phyloP scores from a whole-genome alignment of 2,329 filamentous ascomycete species.

The Fusarium chaquense region DNA sequence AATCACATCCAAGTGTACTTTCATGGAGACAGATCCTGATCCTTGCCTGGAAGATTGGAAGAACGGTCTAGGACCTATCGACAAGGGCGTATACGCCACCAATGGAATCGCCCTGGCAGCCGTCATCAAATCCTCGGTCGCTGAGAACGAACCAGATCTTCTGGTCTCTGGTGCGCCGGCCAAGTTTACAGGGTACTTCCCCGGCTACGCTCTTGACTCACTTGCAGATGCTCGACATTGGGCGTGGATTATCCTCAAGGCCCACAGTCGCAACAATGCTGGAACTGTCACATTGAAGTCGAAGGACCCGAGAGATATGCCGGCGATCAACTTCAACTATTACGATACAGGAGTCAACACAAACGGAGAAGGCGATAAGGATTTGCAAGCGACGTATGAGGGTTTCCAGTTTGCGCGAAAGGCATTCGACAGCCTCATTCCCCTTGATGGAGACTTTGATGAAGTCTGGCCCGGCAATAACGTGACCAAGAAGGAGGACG shows the following conservation, averaged over 20 bases:
- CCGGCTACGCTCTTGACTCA: conserved; percentile 62
- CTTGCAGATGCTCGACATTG: conserved; percentile 57
- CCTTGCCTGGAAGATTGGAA: conserved; percentile 40
- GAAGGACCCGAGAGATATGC: conserved; percentile 71
- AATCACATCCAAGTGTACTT: conserved; percentile 41
- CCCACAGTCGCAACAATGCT: conserved; percentile 64
- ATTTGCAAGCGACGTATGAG: conserved; percentile 67
- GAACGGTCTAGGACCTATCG: conserved; percentile 24
- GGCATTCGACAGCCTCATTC: conserved; percentile 47
- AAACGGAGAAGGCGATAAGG: conserved; percentile 56
- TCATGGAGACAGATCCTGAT: conserved; percentile 31
- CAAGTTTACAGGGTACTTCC: conserved; percentile 68
- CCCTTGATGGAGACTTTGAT: conserved; percentile 25
- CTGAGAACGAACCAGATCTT: conserved; percentile 62
- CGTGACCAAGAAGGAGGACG: conserved; percentile 53
- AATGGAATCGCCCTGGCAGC: conserved; percentile 67
- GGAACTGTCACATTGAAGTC: conserved; percentile 73
- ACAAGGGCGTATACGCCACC: conserved; percentile 53
- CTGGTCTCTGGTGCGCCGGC: conserved; percentile 67
- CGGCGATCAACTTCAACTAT: conserved; percentile 72
- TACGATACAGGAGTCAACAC: conserved; percentile 66
- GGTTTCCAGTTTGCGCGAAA: conserved; percentile 65
- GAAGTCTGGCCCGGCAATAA: conserved; percentile 54
- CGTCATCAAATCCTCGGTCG: conserved; percentile 50
- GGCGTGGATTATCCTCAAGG: conserved; percentile 63